Evolutionary conservation across 352 stramenopile genomes (phyloP), one percentile per base, ranked within the genome.

Genomic region (Hyaloperonospora brassicae): DNA sequence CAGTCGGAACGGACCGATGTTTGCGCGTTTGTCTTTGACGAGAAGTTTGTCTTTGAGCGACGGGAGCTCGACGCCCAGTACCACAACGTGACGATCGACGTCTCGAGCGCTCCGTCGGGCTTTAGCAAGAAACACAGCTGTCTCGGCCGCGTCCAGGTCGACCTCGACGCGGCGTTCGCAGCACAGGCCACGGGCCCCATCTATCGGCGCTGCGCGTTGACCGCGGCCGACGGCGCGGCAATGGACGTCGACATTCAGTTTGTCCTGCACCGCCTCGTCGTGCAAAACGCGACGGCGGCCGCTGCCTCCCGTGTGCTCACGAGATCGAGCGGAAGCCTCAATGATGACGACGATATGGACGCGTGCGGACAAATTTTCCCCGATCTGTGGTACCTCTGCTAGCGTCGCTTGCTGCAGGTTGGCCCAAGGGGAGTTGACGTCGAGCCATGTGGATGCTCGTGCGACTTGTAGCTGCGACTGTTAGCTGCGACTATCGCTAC

Each of bases 331-430:
- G 55, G 55, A 14, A 72, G 64, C 41, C 56, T 79, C 17, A 72
- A 79, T 44, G 70, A 79, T 55, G 67, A 72, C 54, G 67, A 67
- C 51, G 70, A 76, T 53, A 75, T 79, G 54, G 67, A 72, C 49
- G 64, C 56, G 22, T 76, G 59, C 13, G 70, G 70, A 30, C 63
- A 69, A 55, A 70, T 72, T 36, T 76, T 79, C 46, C 64, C 70
- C 2, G 52, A 66, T 61, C 64, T 79, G 25, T 79, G 70, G 70
- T 79, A 79, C 66, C 59, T 79, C 52, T 70, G 68, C 49, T 76
- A 55, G 56, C 24, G 27, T 61, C 66, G 45, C 58, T 17, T 17
- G 47, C 27, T 57, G 27, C 27, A 8, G 27, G 8, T 0, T 34
- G 27, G 27, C 8, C 4, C 27, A 4, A 34, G 27, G 4, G 27